Conservation (phyloP, 768 basidiomycete genomes). For the Tylopilus subfusipes region DNA sequence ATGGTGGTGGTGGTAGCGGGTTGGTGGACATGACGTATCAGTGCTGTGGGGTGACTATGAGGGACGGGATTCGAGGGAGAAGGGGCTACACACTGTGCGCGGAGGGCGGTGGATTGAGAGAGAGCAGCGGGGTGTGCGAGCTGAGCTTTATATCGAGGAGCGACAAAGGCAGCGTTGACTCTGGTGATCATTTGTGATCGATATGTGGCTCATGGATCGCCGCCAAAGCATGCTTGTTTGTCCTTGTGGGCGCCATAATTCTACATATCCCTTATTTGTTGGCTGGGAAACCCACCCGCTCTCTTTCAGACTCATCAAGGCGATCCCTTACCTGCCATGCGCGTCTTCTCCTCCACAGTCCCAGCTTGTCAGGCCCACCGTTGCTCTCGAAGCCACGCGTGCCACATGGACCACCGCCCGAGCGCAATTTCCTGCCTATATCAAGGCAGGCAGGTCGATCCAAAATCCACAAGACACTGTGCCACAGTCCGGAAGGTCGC, state of each 20-base stretch:
- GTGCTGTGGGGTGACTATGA: constrained; percentile 2
- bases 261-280: constrained; percentile 29
- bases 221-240: constrained; percentile 42
- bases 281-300: constrained; percentile 21
- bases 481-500: background rate
- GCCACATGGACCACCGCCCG: background rate
- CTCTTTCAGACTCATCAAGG: constrained; percentile 7
- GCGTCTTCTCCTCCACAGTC: background rate
- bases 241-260: constrained; percentile 40
- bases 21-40: constrained; percentile 14
- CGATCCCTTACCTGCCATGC: background rate
- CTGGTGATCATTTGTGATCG: constrained; percentile 30
- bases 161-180: constrained; percentile 28
- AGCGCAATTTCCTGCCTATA: background rate
- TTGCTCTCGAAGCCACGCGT: background rate
- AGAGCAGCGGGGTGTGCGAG: background rate
- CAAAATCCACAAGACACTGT: background rate
- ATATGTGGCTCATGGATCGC: constrained; percentile 23
- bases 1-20: constrained; percentile 7
- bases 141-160: constrained; percentile 25
- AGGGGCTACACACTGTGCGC: constrained; percentile 4
- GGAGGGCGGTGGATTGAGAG: background rate
- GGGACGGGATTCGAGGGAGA: background rate
- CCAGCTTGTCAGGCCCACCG: background rate
- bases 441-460: background rate